Evolutionary conservation across 2,329 filamentous ascomycete species (phyloP), one percentile per base, ranked within the genome.

Genomic region (Achaetomium macrosporum): DNA sequence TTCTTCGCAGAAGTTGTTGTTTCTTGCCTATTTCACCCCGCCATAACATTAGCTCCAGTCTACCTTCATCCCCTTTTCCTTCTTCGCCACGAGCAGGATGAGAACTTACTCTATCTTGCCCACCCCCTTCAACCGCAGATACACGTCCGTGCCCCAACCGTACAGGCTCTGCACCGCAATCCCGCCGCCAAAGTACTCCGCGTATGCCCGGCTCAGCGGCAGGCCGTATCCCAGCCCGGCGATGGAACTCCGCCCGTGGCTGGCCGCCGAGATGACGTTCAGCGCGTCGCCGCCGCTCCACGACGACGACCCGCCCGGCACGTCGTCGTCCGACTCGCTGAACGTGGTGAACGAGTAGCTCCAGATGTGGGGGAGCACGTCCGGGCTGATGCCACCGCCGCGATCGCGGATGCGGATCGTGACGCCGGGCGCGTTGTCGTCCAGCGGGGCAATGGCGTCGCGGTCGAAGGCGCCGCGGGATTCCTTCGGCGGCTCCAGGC

Each of bases 341-440:
- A 97, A 97, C 0, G 93, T 99, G 17, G 92, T 96, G 68, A 96
- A 99, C 57, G 88, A 93, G 68, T 97, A 99, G 7, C 90, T 91
- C 91, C 93, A 99, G 54, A 99, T 91, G 60, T 92, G 85, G 5
- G 85, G 84, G 33, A 93, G 73, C 29, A 93, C 85, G 15, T 91
- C 88, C 0, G 91, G 88, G 1, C 84, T 81, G 51, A 99, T 97
- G 35, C 93, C 93, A 40, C 92, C 92, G 46, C 93, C 93, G n/a
- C 90, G 84, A 67, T 99, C 93, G 9, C 93, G 85, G 61, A 99
- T 96, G 20, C 93, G 84, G 62, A 99, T 95, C 0, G 93, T 97
- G 12, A 99, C 90, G 36, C 90, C 91, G 0, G 91, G 89, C 0
- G 85, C 81, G 53, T 82, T 78, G 63, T 84, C 80, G 56, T 83